phyloP scores from a whole-genome alignment of 495 filamentous ascomycete genomes.

The Neurospora tetraspora region DNA sequence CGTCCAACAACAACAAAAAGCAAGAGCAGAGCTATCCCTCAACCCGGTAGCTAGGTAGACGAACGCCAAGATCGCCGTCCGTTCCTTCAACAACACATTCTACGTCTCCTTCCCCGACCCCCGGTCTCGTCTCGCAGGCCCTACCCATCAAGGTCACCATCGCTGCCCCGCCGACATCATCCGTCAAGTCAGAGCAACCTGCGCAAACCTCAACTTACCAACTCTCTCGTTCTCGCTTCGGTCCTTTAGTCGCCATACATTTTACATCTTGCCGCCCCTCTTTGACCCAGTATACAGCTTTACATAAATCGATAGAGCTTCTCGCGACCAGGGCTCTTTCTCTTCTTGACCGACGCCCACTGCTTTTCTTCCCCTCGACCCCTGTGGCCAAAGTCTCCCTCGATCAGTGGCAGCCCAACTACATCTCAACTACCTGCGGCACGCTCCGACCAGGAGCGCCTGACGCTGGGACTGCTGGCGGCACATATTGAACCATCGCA shows the following conservation, averaged over 20 bases:
- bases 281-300: neutral
- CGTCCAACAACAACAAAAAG: neutral
- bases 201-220: neutral
- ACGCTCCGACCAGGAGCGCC: neutral
- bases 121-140: slow-evolving; percentile 1
- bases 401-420: neutral
- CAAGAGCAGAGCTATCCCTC: neutral
- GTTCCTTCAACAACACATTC: neutral
- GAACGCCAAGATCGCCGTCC: neutral
- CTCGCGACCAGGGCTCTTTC: neutral
- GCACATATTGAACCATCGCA: neutral
- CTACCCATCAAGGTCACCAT: neutral
- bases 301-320: neutral
- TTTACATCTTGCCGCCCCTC: neutral
- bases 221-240: neutral
- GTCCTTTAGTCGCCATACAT: neutral
- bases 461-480: neutral
- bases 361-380: neutral
- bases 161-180: neutral
- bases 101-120: neutral
- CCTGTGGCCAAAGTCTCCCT: neutral
- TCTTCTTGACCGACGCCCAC: neutral
- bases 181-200: neutral
- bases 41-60: neutral
- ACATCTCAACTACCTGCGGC: neutral